Evolutionary conservation across 148 eudicot species (phyloP).

Genomic region (Cornus controversa): DNA sequence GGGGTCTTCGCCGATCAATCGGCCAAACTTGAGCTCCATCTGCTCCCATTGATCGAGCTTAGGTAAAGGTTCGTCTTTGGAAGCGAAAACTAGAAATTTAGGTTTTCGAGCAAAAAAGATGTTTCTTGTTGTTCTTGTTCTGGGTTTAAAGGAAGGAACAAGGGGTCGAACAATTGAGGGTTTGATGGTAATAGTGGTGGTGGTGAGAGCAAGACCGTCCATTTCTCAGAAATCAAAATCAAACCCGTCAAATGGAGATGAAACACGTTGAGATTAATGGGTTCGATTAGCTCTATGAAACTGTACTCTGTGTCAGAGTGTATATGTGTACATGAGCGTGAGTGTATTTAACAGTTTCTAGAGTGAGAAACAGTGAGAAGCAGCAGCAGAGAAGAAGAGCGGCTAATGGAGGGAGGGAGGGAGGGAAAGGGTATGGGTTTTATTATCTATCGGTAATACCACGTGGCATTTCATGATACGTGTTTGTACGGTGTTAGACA

Average conservation of each 20-base stretch:
- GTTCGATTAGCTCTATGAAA: background rate
- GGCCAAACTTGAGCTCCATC: constrained; percentile 90
- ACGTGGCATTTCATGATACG: too few species aligned
- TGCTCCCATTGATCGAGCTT: constrained; percentile 63
- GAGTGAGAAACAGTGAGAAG: too few species aligned
- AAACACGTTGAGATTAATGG: background rate
- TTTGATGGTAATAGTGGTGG: constrained; percentile 31
- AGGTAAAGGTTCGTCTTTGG: constrained; percentile 50
- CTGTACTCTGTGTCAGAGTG: too few species aligned
- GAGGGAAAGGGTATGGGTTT: too few species aligned
- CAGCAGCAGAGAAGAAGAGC: too few species aligned
- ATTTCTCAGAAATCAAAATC: constrained; percentile 27
- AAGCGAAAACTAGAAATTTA: constrained; percentile 48
- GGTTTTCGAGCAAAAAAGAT: constrained; percentile 36
- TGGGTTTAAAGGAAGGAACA: constrained; percentile 26
- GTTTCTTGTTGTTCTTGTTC: constrained; percentile 17
- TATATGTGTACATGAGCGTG: too few species aligned
- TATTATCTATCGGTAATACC: too few species aligned
- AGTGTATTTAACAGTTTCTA: too few species aligned
- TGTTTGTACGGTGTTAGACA: too few species aligned
- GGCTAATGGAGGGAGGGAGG: too few species aligned
- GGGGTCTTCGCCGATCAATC: constrained; percentile 89
- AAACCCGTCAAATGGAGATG: constrained; percentile 7
- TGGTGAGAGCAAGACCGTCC: constrained; percentile 47
- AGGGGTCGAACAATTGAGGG: constrained; percentile 20